phyloP scores from a whole-genome alignment of 179 eudicot species.

The Vitellaria paradoxa region DNA sequence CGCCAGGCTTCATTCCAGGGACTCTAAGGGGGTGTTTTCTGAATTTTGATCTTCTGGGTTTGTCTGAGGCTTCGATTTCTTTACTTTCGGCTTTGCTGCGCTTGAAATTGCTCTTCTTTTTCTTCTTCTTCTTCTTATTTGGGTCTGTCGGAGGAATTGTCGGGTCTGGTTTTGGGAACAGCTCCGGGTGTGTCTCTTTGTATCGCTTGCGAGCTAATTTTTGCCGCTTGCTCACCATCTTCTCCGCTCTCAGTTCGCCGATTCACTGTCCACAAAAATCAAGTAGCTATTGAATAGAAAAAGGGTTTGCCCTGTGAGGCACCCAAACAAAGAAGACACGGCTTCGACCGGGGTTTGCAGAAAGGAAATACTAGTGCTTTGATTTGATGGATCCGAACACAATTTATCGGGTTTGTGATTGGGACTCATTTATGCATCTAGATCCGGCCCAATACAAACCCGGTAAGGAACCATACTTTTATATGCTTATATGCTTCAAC shows the following conservation, averaged over 20 bases:
- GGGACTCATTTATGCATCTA: too few relatives aligned
- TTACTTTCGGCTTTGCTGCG: conserved; percentile 29
- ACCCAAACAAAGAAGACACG: neutral
- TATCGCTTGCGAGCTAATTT: conserved; percentile 51
- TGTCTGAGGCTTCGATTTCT: conserved; percentile 23
- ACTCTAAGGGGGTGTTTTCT: conserved; percentile 69
- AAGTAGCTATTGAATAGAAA: neutral
- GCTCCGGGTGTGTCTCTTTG: conserved; percentile 63
- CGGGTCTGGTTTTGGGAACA: conserved; percentile 69
- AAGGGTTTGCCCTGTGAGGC: neutral
- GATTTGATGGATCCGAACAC: neutral
- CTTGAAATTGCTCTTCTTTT: conserved; percentile 51
- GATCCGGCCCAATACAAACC: too few relatives aligned
- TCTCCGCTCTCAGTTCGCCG: neutral
- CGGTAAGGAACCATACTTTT: too few relatives aligned
- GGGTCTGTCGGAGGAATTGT: conserved; percentile 66
- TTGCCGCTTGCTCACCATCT: conserved; percentile 91
- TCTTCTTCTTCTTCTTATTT: conserved; percentile 59
- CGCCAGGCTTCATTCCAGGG: conserved; percentile 94
- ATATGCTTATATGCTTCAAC: too few relatives aligned
- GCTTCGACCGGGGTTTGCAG: neutral
- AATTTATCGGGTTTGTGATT: neutral
- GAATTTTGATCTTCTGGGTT: conserved; percentile 25
- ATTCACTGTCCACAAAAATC: neutral
- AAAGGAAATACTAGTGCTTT: neutral